phyloP scores from a whole-genome alignment of 1,139 yeast genomes.

The Pneumocystis jirovecii region DNA sequence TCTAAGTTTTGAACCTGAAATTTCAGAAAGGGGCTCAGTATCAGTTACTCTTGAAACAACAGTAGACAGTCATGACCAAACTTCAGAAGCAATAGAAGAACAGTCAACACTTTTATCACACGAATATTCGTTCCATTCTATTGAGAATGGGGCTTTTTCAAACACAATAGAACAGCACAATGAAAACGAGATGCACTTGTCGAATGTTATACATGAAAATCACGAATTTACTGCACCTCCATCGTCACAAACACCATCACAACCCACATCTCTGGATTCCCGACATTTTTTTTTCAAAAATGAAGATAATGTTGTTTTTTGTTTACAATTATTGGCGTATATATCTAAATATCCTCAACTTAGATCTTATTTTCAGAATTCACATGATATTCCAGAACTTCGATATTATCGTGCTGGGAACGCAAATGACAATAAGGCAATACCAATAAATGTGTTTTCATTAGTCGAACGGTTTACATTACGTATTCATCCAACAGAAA shows the following conservation, averaged over 20 bases:
- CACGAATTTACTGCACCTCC: background rate
- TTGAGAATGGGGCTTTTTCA: background rate
- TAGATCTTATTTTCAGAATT: constrained; percentile 56
- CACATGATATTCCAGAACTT: constrained; percentile 40
- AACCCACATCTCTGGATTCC: background rate
- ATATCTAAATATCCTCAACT: constrained; percentile 79
- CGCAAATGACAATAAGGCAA: background rate
- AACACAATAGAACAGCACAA: background rate
- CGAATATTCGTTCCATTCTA: background rate
- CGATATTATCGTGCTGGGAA: constrained; percentile 14
- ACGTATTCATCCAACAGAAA: constrained; percentile 49
- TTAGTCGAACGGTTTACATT: constrained; percentile 83
- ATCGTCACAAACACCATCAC: background rate
- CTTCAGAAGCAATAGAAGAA: background rate
- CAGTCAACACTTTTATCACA: background rate
- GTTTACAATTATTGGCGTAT: constrained; percentile 78
- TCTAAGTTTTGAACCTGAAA: no score
- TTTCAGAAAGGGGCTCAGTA: no score
- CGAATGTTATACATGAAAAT: background rate
- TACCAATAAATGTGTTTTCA: constrained; percentile 55
- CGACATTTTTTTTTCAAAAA: background rate
- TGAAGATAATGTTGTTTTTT: constrained; percentile 90
- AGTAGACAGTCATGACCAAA: background rate
- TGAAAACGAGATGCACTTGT: background rate
- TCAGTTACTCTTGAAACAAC: no score